Conservation (phyloP, 2,329 filamentous ascomycete genomes). For the Colletotrichum siamense region DNA sequence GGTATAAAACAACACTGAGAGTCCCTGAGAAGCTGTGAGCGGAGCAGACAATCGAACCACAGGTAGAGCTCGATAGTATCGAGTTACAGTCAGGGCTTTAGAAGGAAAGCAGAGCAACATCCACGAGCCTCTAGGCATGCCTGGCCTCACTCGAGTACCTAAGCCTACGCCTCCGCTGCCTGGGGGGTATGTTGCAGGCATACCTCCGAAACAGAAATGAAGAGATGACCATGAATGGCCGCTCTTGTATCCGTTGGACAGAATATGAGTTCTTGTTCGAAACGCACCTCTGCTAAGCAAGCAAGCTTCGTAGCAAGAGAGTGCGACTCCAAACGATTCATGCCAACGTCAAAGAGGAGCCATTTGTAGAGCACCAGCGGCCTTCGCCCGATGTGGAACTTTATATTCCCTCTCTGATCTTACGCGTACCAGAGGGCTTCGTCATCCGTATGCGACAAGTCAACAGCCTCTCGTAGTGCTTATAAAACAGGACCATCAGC, state of each 20-base stretch:
- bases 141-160: neutral
- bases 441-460: no score
- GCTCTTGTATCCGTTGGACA: rapidly evolving
- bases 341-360: no score
- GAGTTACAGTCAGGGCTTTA: no score
- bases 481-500: neutral
- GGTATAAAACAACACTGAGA: neutral
- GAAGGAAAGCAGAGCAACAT: neutral
- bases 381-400: rapidly evolving
- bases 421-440: neutral
- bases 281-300: neutral
- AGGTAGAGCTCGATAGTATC: rapidly evolving
- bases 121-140: neutral
- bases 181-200: neutral
- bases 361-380: rapidly evolving
- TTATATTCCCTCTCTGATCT: neutral
- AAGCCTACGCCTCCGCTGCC: neutral
- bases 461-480: neutral
- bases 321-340: neutral
- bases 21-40: neutral
- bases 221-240: neutral
- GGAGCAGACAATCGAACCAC: neutral
- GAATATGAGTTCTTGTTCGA: neutral
- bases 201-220: neutral
- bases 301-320: neutral